Percentiles rank a stretch among this genome's conserved stretches.
Evolutionary conservation across 2,329 filamentous ascomycete species (phyloP).

Genomic region (Epichloe coenophiala): DNA sequence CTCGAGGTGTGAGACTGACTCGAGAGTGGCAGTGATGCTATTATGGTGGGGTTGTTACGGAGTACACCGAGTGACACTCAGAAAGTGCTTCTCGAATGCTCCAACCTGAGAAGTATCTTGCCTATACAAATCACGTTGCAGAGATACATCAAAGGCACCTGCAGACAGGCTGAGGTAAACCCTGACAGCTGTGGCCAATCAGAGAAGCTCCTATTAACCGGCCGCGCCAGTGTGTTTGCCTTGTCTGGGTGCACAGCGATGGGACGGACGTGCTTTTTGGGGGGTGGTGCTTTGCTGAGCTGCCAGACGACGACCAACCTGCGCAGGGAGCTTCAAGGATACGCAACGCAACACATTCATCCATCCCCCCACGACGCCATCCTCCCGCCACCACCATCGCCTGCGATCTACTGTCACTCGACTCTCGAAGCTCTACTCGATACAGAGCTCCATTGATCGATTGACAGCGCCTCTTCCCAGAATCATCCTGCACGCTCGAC

Average conservation of each 20-base stretch:
- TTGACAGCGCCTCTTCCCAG: background rate
- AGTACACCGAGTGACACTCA: background rate
- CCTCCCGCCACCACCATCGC: background rate
- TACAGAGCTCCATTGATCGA: background rate
- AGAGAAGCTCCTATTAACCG: background rate
- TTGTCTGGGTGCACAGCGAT: background rate
- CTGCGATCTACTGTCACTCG: background rate
- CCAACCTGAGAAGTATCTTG: background rate
- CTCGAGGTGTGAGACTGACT: background rate
- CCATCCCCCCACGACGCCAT: constrained; percentile 4
- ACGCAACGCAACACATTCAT: background rate
- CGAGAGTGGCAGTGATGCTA: background rate
- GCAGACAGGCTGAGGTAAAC: constrained; percentile 1
- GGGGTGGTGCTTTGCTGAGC: background rate
- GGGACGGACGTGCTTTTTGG: background rate
- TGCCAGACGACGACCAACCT: background rate
- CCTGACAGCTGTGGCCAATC: constrained; percentile 8
- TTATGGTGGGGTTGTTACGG: background rate
- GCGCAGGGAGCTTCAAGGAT: background rate
- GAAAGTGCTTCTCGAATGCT: constrained; percentile 4
- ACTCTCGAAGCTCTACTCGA: background rate
- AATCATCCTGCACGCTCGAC: background rate
- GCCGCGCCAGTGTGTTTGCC: constrained; percentile 16
- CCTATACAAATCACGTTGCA: background rate
- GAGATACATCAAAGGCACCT: background rate